Percentiles rank a stretch among this genome's conserved stretches.
Evolutionary conservation across 371 early-diverging fungal genomes (phyloP).

Genomic region (Apophysomyces trapeziformis): DNA sequence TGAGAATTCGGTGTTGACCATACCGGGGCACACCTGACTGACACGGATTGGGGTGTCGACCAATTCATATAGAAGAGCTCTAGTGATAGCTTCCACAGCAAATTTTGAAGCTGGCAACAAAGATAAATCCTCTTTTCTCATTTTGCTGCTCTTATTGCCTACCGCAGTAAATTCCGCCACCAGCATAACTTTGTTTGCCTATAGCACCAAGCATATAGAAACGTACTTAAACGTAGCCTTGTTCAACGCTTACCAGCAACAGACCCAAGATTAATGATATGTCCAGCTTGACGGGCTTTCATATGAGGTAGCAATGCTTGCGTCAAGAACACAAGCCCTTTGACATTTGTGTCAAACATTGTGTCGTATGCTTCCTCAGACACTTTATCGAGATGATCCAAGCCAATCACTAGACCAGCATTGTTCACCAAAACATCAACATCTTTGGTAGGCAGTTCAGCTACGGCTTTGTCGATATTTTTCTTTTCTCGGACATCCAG

Average conservation of each 20-base stretch:
- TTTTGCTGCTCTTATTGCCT: constrained; percentile 7
- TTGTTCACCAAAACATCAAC: constrained; percentile 50
- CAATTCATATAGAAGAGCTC: constrained; percentile 79
- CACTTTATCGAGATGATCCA: constrained; percentile 75
- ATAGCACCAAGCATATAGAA: no score
- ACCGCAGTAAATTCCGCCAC: constrained; percentile 85
- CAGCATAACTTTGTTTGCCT: constrained; percentile 66
- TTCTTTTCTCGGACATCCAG: constrained; percentile 75
- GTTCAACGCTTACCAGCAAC: constrained; percentile 65
- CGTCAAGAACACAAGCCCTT: constrained; percentile 78
- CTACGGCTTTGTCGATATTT: constrained; percentile 60
- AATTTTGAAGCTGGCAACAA: constrained; percentile 72
- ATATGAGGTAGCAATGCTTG: constrained; percentile 85
- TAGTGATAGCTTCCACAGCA: constrained; percentile 85
- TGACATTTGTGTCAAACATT: constrained; percentile 93
- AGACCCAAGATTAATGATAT: constrained; percentile 88
- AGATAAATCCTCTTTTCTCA: background rate
- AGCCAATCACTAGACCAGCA: constrained; percentile 77
- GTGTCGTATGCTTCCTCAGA: constrained; percentile 70
- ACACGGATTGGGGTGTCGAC: constrained; percentile 79
- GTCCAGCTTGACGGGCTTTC: constrained; percentile 73
- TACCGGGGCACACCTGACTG: constrained; percentile 74
- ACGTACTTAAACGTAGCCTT: no score
- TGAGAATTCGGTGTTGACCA: constrained; percentile 94
- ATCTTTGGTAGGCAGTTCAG: constrained; percentile 51